Base-by-base conservation (phyloP, 2,329 filamentous ascomycete genomes). In the Colletotrichum gigasporum region DNA sequence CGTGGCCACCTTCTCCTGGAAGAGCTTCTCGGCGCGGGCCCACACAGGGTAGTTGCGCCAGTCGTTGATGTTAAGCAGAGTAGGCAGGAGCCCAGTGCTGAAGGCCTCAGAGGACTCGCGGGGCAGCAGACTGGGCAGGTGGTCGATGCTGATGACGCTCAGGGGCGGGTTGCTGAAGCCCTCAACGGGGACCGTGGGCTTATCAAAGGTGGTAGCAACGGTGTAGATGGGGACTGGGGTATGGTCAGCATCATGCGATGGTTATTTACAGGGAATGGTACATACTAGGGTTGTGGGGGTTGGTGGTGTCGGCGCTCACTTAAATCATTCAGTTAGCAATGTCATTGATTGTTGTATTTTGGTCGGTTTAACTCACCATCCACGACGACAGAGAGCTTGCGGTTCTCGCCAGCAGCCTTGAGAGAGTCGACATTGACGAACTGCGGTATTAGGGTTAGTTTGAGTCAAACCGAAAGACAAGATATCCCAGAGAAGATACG, bases 101-200 rank as follows among this genome's bases (percentile, higher is more conserved):
- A 97, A 97, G 18, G 90, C 90, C 80, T 97, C 94, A 42, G 89
- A 93, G 24, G 93, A 90, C 80, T 97, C 95, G 55, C 95, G 85
- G 1, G 95, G 92, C 35, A 98, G 83, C 69, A 97, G 86, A 55
- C 89, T 91, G 4, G 93, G 93, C 54, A 96, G 84, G 74, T 96
- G 93, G 77, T 96, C 92, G 72, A 96, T 96, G 75, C 89, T 91
- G 78, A 97, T 97, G 70, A 97, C 92, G 48, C 87, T 90, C 60
- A 97, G 80, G 7, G 86, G 85, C 1, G 88, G 85, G 55, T 81
- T 80, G 57, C 81, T 75, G 78, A 83, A 72, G 84, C 88, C 77
- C 32, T 87, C 81, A 22, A 96, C 91, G 1, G 89, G 85, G 0
- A 97, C 90, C 1, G 93, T 97, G n/a, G 94, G 95, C 74, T 92